Evolutionary conservation across 257 asterid species (phyloP), one percentile per base, ranked within the genome.

Genomic region (Solanum tarijense): DNA sequence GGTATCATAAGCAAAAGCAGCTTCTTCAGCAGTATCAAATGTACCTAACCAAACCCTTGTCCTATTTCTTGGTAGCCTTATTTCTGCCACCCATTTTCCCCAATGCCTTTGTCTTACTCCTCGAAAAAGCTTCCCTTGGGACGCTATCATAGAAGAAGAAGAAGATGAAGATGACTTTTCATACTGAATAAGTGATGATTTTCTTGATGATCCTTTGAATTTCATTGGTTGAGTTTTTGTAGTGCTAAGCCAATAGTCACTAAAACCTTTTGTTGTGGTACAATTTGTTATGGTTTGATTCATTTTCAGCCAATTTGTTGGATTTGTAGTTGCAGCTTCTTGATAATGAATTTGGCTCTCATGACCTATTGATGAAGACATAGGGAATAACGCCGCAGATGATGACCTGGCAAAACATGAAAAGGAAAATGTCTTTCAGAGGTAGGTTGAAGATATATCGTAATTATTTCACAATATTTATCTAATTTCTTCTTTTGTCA

Each of bases 61-160:
- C 82, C 95, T 36, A 75, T 93, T 93, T 62, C 92, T 29, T 4
- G 95, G 95, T 66, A 93, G 73, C 69, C 95, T 76, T n/a, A 93
- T 93, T 68, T 93, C 95, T 0, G 95, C 94, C 1, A 93, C 95
- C 95, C 95, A 93, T 91, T 93, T 93, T 32, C 95, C 95, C 95
- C 95, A 92, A 34, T 92, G 95, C 88, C 95, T 89, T 74, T 93
- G 94, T 43, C 95, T 89, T 20, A 93, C 95, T 83, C 95, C 95
- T 82, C 98, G 43, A 87, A 91, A 96, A 5, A 95, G 92, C 91
- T 95, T 95, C 87, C 87, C 89, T 83, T 88, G 83, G 12, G 92
- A 87, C 8, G 90, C 58, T 13, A 9, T 27, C 38, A 32, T 9
- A 32, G 58, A 21, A 31, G 83, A 46, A 86, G 34, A 48, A 20